Percentiles rank a stretch among this genome's conserved stretches.
Evolutionary conservation across 805 yeast species (phyloP).

Genomic region (Maudiozyma barnettii): DNA sequence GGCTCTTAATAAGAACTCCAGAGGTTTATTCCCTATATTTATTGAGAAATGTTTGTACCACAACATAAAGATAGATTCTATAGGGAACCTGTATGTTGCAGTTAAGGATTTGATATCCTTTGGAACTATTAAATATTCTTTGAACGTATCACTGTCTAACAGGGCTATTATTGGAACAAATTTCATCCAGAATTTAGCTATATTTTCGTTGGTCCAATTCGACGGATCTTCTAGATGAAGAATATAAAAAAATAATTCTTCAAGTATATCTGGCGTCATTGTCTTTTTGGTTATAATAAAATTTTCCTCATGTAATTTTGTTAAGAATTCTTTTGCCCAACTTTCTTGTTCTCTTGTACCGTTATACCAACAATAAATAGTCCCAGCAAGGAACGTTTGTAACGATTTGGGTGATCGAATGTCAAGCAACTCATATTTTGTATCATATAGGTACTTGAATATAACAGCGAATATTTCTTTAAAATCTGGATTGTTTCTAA

Average conservation of each 20-base stretch:
- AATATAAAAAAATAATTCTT: constrained; percentile 47
- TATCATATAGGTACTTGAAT: constrained; percentile 24
- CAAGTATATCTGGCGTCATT: constrained; percentile 35
- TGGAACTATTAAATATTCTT: constrained; percentile 22
- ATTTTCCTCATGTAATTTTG: constrained; percentile 10
- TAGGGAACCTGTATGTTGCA: constrained; percentile 22
- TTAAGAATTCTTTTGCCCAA: constrained; percentile 39
- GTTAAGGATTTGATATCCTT: constrained; percentile 24
- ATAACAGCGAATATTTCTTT: constrained; percentile 32
- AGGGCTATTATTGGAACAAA: constrained; percentile 24
- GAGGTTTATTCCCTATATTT: constrained; percentile 25
- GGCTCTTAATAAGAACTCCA: constrained; percentile 48
- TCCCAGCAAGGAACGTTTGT: constrained; percentile 37
- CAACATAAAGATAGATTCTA: constrained; percentile 26
- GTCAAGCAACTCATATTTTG: constrained; percentile 24
- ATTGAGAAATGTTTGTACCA: constrained; percentile 26
- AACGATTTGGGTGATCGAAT: constrained; percentile 8
- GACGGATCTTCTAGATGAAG: constrained; percentile 45
- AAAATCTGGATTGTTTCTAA: constrained; percentile 33
- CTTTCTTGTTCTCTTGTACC: constrained; percentile 38
- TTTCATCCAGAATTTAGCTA: constrained; percentile 27
- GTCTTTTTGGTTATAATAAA: constrained; percentile 11
- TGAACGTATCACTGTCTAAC: constrained; percentile 18
- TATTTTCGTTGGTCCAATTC: constrained; percentile 32
- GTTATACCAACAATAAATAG: constrained; percentile 44